phyloP scores from a whole-genome alignment of 225 moss, liverwort and hornwort species.

The Anthoceros angustus region DNA sequence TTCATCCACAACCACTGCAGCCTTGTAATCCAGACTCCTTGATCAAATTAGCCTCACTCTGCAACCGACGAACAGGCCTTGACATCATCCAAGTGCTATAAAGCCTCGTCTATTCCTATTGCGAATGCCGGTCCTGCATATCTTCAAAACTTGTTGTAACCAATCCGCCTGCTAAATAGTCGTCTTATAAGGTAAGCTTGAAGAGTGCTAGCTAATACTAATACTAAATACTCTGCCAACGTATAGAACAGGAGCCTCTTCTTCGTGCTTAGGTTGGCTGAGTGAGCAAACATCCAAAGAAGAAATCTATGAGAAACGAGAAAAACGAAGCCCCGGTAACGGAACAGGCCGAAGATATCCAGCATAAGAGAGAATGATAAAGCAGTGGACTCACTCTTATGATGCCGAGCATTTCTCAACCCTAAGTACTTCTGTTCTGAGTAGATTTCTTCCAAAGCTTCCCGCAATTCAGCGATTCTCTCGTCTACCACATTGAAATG shows the following conservation, averaged over 20 bases:
- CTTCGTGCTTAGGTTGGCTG: conserved; percentile 60
- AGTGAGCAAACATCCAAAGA: not conserved
- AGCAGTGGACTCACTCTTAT: conserved; percentile 26
- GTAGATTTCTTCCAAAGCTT: conserved; percentile 38
- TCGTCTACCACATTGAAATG: conserved; percentile 53
- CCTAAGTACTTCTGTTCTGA: conserved; percentile 45
- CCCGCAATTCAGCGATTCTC: conserved; percentile 38
- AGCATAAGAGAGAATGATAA: not conserved
- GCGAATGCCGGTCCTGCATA: not conserved
- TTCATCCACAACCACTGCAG: too few species aligned
- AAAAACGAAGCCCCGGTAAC: not conserved
- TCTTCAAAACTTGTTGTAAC: conserved; percentile 33
- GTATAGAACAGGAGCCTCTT: conserved; percentile 33
- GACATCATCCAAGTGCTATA: too few species aligned
- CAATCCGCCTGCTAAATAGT: conserved; percentile 49
- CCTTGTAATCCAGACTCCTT: too few species aligned
- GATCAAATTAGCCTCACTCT: too few species aligned
- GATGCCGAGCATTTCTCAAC: conserved; percentile 38
- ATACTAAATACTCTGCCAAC: conserved; percentile 33
- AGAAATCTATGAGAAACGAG: not conserved
- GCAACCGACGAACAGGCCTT: too few species aligned
- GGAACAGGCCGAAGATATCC: too few species aligned
- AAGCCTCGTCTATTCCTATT: not conserved
- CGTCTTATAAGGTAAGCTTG: conserved; percentile 47
- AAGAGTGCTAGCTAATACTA: conserved; percentile 41